Base-by-base conservation (phyloP, 2,329 filamentous ascomycete genomes). In the Claviceps quebecensis region DNA sequence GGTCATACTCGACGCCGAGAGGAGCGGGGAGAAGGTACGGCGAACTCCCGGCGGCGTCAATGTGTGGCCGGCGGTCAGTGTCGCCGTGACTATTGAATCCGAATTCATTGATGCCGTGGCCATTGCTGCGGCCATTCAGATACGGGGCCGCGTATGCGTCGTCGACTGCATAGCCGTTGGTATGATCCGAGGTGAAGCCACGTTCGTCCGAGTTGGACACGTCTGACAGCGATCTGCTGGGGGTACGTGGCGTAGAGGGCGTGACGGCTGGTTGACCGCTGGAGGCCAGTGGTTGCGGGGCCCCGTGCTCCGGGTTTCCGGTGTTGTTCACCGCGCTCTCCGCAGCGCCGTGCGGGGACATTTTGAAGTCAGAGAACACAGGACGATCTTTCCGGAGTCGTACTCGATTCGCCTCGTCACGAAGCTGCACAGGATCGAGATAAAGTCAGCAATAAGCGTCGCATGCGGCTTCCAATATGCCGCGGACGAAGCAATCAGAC, bases 1-100 rank as follows among this genome's bases (percentile, higher is more conserved):
- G 73, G 66, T 97, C 91, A 64, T 90, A 84, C 36, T 88, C 70
- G 48, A 86, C 78, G 56, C 83, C 76, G 50, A 75, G 65, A 26
- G 73, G 68, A 2, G 76, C 73, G n/a, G 76, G 68, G 49, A 66
- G 71, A 16, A 84, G 69, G 49, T 60, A 58, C 16, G 54, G 55
- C 2, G 62, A 63, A 29, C 44, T 48, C 45, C 23, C 54, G 53
- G 58, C 56, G 11, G 57, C 51, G 56, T 59, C 57, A 6, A 61
- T 52, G 41, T 58, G 58, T 36, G 54, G 55, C 40, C 56, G 57
- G 45, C 36, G 51, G 45, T 49, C 54, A 5, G 49, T 46, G 14
- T n/a, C 19, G 40, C 40, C 40, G 19, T 6, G 40, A 19, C 40
- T 19, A 13, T 23, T 43, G n/a, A 8, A 19, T 0, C 7, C 16